Evolutionary conservation across 306 rosid genomes (phyloP), one percentile per base, ranked within the genome.

Genomic region (Hylodesmum podocarpum): DNA sequence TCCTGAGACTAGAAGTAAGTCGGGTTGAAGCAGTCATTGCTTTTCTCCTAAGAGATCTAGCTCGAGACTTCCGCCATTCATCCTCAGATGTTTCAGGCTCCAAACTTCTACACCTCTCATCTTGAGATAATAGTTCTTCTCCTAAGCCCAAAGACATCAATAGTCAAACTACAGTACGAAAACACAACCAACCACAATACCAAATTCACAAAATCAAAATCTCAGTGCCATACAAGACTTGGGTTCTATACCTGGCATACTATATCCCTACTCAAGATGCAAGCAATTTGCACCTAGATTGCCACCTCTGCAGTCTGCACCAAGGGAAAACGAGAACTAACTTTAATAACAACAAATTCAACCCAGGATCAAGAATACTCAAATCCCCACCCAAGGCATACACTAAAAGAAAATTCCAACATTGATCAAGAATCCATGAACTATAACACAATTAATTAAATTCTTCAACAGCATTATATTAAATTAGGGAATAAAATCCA

Each of bases 81-180:
- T 92, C 97, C 88, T 90, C 97, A 59, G 95, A 90, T 18, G 87
- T 87, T 53, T 90, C 97, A 1, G 88, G 84, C 41, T 94, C 94
- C 53, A 87, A 65, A 75, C 24, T 70, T 71, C 81, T 85, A 18
- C 72, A 53, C 75, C 84, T 87, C 75, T 86, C 93, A 34, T 88
- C 94, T 77, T 82, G 87, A 61, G 18, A 16, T 33, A 86, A 83
- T 72, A 66, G 66, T 57, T 84, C 82, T 49, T 90, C 95, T 31
- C 84, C 97, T 90, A 62, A 82, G 82, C 22, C 78, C 51, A 65
- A 27, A 21, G 46, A 3, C 74, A 62, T 63, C 62, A 40, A 59
- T 47, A 2, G 54, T 37, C 74, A 41, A 72, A 18, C 14, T 27
- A 64, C 6, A 43, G 51, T 63, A 22, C 57, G 37, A 43, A 57